phyloP scores from a whole-genome alignment of 2,329 filamentous ascomycete species.

The Pestalotiopsis sp. region DNA sequence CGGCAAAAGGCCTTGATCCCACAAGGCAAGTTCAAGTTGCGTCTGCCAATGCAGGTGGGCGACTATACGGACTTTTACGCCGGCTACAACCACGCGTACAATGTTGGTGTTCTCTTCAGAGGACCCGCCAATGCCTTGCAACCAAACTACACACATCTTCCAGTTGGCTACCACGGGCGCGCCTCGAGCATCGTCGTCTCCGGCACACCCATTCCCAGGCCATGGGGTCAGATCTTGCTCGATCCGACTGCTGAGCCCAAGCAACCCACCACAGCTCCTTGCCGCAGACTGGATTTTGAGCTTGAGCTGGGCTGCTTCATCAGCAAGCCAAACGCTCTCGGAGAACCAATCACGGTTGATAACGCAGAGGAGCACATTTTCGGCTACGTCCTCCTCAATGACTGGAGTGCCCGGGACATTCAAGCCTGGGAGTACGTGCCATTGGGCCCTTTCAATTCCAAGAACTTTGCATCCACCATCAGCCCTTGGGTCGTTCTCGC shows the following conservation, averaged over 20 bases:
- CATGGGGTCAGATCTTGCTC: conserved; percentile 72
- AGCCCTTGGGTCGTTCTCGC: conserved; percentile 78
- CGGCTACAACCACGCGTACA: conserved; percentile 74
- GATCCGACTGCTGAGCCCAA: conserved; percentile 65
- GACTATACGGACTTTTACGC: conserved; percentile 89
- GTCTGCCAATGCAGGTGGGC: conserved; percentile 76
- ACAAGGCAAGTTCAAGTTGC: conserved; percentile 60
- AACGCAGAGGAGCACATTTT: conserved; percentile 74
- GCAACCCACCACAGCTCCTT: conserved; percentile 63
- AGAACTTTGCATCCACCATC: conserved; percentile 81
- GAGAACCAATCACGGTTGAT: conserved; percentile 61
- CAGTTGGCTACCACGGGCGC: conserved; percentile 80
- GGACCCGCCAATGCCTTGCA: conserved; percentile 73
- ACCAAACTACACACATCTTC: conserved; percentile 80
- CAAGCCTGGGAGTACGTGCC: conserved; percentile 86
- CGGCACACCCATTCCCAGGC: conserved; percentile 72
- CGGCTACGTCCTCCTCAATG: conserved; percentile 81
- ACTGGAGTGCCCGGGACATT: conserved; percentile 84
- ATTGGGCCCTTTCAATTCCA: conserved; percentile 78
- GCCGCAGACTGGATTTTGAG: conserved; percentile 74
- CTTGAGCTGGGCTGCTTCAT: conserved; percentile 80
- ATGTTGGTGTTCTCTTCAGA: conserved; percentile 70
- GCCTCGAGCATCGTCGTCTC: conserved; percentile 76
- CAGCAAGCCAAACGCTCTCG: conserved; percentile 64
- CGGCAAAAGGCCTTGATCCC: conserved; percentile 61